These are phyloP conservation scores for Mortierella sp. DNA, from an alignment of 371 early-diverging fungal genomes.

Conservation along the genomic window DNA sequence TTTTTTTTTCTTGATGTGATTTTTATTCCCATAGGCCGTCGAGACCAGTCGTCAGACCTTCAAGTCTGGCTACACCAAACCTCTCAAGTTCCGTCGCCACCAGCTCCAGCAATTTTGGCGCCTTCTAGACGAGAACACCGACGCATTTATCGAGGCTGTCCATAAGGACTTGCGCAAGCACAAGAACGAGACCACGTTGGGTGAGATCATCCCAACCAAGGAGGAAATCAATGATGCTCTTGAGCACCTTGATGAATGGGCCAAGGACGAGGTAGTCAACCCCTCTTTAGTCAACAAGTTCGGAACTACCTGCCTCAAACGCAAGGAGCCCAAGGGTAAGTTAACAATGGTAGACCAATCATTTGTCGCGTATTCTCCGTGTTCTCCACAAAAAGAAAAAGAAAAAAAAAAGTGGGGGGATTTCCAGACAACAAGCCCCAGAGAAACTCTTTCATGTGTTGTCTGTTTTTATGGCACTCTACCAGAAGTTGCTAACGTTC, in stretches of 20 bases:
- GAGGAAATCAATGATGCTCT: slow-evolving; percentile 67
- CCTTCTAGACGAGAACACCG: slow-evolving; percentile 77
- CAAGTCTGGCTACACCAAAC: slow-evolving; percentile 62
- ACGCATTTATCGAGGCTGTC: slow-evolving; percentile 69
- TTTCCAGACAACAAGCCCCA: too few species aligned
- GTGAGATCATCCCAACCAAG: slow-evolving; percentile 73
- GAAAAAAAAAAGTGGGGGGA: too few species aligned
- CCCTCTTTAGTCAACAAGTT: slow-evolving; percentile 61
- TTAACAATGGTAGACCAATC: too few species aligned
- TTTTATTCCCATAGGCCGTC: slow-evolving; percentile 37
- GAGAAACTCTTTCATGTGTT: too few species aligned
- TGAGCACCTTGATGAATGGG: slow-evolving; percentile 74
- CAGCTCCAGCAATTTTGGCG: slow-evolving; percentile 78
- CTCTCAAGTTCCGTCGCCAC: slow-evolving; percentile 70
- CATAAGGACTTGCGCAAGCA: slow-evolving; percentile 75
- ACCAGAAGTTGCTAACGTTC: too few species aligned
- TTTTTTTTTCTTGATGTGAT: neutral
- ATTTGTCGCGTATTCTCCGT: too few species aligned
- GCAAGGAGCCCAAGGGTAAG: slow-evolving; percentile 83
- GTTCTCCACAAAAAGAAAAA: too few species aligned
- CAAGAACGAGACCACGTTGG: slow-evolving; percentile 66
- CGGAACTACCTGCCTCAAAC: slow-evolving; percentile 60
- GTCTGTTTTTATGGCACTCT: too few species aligned
- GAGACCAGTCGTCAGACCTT: slow-evolving; percentile 63
- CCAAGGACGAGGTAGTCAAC: slow-evolving; percentile 63